Conservation (phyloP, 2,329 filamentous ascomycete genomes). For the Phaeosphaeria sp. region DNA sequence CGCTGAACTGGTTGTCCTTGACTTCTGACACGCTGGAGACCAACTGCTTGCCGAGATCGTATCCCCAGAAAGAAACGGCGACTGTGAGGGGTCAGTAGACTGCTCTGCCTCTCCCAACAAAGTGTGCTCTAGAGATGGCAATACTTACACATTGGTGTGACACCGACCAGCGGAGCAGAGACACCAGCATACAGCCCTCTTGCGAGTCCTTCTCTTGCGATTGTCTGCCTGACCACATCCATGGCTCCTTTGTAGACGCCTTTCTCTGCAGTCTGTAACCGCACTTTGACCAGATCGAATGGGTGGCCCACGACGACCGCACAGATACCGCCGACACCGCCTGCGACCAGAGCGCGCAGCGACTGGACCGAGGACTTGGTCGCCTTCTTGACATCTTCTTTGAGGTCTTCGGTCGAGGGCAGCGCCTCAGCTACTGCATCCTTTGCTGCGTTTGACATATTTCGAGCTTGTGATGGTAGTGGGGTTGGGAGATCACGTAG, state of each 20-base stretch:
- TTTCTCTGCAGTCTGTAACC: constrained; percentile 92
- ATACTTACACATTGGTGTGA: constrained; percentile 96
- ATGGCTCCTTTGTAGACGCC: constrained; percentile 90
- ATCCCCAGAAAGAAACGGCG: constrained; percentile 78
- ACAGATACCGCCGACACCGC: constrained; percentile 91
- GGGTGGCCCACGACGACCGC: constrained; percentile 93
- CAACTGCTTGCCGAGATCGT: constrained; percentile 92
- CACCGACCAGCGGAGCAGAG: constrained; percentile 89
- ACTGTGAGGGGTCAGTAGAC: constrained; percentile 51
- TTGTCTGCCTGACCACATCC: constrained; percentile 87
- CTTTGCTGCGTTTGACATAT: constrained; percentile 34
- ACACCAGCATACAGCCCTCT: constrained; percentile 94
- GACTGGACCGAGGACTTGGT: constrained; percentile 65
- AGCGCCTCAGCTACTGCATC: constrained; percentile 38
- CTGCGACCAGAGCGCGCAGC: constrained; percentile 83
- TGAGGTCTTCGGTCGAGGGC: constrained; percentile 54
- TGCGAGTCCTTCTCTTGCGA: constrained; percentile 82
- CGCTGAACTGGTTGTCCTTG: constrained; percentile 74
- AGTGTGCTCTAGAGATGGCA: background rate
- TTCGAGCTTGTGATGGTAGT: constrained; percentile 8
- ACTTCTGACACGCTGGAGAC: constrained; percentile 73
- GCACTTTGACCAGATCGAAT: constrained; percentile 97
- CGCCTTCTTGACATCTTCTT: constrained; percentile 59
- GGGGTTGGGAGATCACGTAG: constrained; percentile 7
- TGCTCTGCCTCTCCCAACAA: background rate